Percentiles rank a stretch among this genome's conserved stretches.
Evolutionary conservation across 176 grass and related monocot genomes (phyloP).

Genomic region (Puya raimondii): DNA sequence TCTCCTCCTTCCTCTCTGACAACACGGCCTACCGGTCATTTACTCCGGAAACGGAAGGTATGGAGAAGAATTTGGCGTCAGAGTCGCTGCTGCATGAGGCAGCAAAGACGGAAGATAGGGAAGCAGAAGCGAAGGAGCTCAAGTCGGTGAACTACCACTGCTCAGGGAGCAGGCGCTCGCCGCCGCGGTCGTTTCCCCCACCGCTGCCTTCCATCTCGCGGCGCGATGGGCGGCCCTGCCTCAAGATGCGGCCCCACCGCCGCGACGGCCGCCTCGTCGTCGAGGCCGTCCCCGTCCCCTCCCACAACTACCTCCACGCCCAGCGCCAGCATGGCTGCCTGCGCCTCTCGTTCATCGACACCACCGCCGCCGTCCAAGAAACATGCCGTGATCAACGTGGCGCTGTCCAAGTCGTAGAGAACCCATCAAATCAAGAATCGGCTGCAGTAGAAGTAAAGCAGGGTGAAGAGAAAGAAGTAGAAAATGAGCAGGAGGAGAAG

Average conservation of each 20-base stretch:
- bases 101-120: not conserved
- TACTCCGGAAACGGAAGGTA: not conserved
- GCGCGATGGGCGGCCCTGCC: constrained; percentile 37
- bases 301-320: constrained; percentile 75
- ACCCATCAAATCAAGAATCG: not conserved
- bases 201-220: constrained; percentile 63
- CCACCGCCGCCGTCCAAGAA: constrained; percentile 3
- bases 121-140: constrained; percentile 15
- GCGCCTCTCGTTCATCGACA: constrained; percentile 68
- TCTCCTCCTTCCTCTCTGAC: not conserved
- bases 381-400: not conserved
- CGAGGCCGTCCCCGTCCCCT: constrained; percentile 53
- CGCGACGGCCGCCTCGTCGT: constrained; percentile 65
- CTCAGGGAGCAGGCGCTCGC: constrained; percentile 26
- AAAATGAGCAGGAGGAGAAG: constrained; percentile 27
- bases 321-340: constrained; percentile 56
- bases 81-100: not conserved
- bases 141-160: constrained; percentile 73
- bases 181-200: constrained; percentile 47
- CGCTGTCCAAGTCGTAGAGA: too few species aligned
- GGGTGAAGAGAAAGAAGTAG: not conserved
- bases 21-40: not conserved
- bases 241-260: constrained; percentile 65
- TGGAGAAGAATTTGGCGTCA: not conserved
- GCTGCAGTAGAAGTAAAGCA: not conserved